Conservation (phyloP, 1,284 basidiomycete genomes). For the Xanthoconium separans region DNA sequence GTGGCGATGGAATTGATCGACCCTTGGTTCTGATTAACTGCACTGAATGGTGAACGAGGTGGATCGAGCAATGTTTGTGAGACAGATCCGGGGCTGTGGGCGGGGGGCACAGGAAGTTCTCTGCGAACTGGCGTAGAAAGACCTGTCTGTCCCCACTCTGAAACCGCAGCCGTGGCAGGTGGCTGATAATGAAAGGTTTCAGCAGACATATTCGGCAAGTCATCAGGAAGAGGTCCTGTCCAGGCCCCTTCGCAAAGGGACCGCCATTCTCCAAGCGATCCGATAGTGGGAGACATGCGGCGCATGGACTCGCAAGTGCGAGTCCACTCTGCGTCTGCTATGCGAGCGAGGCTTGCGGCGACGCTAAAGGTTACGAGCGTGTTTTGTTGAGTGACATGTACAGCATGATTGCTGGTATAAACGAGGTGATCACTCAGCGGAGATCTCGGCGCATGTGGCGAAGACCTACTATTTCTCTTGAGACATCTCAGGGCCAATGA, state of each 20-base stretch:
- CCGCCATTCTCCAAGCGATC: constrained; percentile 67
- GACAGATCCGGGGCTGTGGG: constrained; percentile 11
- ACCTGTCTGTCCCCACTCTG: constrained; percentile 32
- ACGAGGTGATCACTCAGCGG: constrained; percentile 8
- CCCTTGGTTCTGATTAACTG: constrained; percentile 34
- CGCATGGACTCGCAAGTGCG: constrained; percentile 70
- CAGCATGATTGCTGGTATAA: constrained; percentile 58
- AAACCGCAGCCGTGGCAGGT: constrained; percentile 10
- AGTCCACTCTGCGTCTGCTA: constrained; percentile 77
- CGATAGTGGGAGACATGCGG: constrained; percentile 61
- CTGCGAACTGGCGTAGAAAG: constrained; percentile 19
- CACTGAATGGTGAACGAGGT: constrained; percentile 38
- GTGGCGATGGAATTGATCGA: constrained; percentile 58
- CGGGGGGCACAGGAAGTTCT: constrained; percentile 26
- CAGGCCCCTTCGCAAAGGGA: constrained; percentile 74
- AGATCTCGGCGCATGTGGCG: neutral
- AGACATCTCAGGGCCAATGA: constrained; percentile 74
- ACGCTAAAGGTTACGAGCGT: constrained; percentile 55
- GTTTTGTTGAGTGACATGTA: constrained; percentile 62
- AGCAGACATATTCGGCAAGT: constrained; percentile 41
- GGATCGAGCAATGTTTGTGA: constrained; percentile 26
- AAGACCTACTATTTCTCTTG: constrained; percentile 70
- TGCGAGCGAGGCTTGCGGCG: constrained; percentile 60
- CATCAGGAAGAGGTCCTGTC: constrained; percentile 54
- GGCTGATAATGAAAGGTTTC: neutral